A percentile compares a stretch with the other conserved stretches of the same genome.
These are phyloP conservation scores for Huntiella decipiens DNA, from an alignment of 2,329 filamentous ascomycete genomes.

Conservation along the genomic window DNA sequence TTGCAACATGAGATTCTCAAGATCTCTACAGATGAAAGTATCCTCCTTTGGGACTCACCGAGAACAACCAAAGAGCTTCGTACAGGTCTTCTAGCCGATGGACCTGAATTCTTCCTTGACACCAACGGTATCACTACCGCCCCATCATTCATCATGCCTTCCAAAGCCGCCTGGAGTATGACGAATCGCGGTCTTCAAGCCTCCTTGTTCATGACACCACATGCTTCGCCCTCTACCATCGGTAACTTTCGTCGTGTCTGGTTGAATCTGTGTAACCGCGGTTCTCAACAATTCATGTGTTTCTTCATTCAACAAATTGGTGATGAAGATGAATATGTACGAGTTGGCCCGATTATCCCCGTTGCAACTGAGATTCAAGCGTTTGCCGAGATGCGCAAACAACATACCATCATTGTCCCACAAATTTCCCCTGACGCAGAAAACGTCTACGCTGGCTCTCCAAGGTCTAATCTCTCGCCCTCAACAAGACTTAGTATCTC, in stretches of 20 bases:
- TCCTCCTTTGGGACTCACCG: slow-evolving; percentile 15
- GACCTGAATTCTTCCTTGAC: slow-evolving; percentile 7
- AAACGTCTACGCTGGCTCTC: not conserved
- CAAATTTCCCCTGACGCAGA: slow-evolving; percentile 3
- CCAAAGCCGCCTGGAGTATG: slow-evolving; percentile 7
- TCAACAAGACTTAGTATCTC: not conserved
- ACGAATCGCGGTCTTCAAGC: slow-evolving; percentile 10
- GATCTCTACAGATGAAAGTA: slow-evolving; percentile 14
- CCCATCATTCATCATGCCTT: slow-evolving; percentile 9
- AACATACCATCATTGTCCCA: slow-evolving; percentile 10
- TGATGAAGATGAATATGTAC: slow-evolving; percentile 9
- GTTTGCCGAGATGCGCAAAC: slow-evolving; percentile 7
- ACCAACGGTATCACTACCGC: slow-evolving; percentile 1
- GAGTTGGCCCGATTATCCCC: slow-evolving; percentile 8
- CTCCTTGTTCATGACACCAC: slow-evolving; percentile 10
- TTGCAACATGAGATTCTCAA: slow-evolving; percentile 18
- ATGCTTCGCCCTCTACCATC: slow-evolving; percentile 5
- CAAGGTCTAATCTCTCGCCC: not conserved
- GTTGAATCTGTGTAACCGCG: slow-evolving; percentile 8
- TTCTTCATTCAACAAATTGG: slow-evolving; percentile 11
- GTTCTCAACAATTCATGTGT: slow-evolving; percentile 10
- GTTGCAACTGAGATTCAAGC: slow-evolving; percentile 6
- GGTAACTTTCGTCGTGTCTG: slow-evolving; percentile 12
- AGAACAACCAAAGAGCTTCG: slow-evolving; percentile 3
- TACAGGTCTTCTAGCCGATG: slow-evolving; percentile 9